Percentiles rank a stretch among this genome's conserved stretches.
Conservation (phyloP, 2,329 filamentous ascomycete genomes). For the Aureobasidium pullulans region DNA sequence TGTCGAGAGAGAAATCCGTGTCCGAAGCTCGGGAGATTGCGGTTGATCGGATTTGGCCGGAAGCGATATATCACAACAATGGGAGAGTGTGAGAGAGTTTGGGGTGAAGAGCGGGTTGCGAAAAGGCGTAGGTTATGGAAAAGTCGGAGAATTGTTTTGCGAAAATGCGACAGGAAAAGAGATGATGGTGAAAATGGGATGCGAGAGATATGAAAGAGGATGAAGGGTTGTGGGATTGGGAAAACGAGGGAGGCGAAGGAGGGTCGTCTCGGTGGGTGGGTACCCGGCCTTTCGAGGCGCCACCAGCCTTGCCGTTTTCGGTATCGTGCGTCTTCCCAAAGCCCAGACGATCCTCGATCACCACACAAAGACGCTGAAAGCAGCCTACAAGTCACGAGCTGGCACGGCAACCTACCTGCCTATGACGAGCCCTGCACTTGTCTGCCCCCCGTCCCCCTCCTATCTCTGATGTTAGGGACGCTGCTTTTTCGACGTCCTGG, state of each 20-base stretch:
- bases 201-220: constrained; percentile 11
- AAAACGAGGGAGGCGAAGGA: constrained; percentile 4
- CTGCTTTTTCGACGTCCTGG: not conserved
- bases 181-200: constrained; percentile 4
- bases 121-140: constrained; percentile 4
- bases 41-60: constrained; percentile 16
- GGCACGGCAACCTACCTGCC: constrained; percentile 10
- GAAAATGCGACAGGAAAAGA: constrained; percentile 3
- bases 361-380: constrained; percentile 10
- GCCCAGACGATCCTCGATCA: constrained; percentile 2
- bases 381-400: constrained; percentile 11
- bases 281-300: not conserved
- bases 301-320: not conserved
- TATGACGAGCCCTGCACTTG: not conserved
- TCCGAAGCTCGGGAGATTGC: constrained; percentile 14
- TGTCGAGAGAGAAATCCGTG: constrained; percentile 13
- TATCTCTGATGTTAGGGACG: not conserved
- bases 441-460: not conserved
- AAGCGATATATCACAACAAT: constrained; percentile 16
- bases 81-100: constrained; percentile 1
- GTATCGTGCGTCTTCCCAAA: not conserved
- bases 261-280: not conserved
- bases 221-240: constrained; percentile 1
- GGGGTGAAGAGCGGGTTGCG: not conserved
- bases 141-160: not conserved